These are phyloP conservation scores for Balamuthia mandrillaris DNA, from an alignment of 208 protist species.

Conservation along the genomic window DNA sequence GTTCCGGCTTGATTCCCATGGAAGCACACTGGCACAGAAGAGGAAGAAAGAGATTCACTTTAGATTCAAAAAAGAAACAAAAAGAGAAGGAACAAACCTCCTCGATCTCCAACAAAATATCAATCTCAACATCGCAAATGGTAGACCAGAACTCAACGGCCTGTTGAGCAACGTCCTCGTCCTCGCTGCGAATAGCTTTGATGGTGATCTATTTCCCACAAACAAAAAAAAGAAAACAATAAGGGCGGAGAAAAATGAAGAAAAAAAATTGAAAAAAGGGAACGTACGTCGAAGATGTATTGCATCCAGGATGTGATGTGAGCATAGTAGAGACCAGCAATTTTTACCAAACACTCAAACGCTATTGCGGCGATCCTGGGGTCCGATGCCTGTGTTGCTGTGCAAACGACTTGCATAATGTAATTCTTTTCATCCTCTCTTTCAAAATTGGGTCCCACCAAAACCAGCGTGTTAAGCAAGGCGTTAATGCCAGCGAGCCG, in stretches of 20 bases:
- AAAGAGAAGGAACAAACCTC: conserved; percentile 4
- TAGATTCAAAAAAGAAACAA: not conserved
- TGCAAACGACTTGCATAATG: conserved; percentile 86
- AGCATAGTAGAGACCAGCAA: conserved; percentile 91
- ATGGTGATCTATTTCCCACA: conserved; percentile 79
- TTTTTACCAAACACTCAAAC: conserved; percentile 89
- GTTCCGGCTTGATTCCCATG: not conserved
- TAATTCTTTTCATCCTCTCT: conserved; percentile 82
- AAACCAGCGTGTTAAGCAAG: conserved; percentile 92
- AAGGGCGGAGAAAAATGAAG: not conserved
- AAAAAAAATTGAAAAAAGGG: not conserved
- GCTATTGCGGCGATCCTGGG: conserved; percentile 70
- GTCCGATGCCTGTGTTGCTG: conserved; percentile 52
- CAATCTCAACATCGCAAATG: conserved; percentile 89
- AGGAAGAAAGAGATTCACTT: not conserved
- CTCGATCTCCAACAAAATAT: conserved; percentile 73
- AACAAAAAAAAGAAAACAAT: conserved; percentile 18
- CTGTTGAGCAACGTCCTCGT: conserved; percentile 86
- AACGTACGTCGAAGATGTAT: conserved; percentile 60
- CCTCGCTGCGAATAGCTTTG: conserved; percentile 82
- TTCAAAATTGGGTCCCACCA: conserved; percentile 89
- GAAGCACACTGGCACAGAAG: not conserved
- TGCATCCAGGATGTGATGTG: conserved; percentile 88
- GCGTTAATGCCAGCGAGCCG: conserved; percentile 85
- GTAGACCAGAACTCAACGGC: conserved; percentile 96